Conservation (phyloP, 2,329 filamentous ascomycete species). For the Scolecobasidium constrictum region DNA sequence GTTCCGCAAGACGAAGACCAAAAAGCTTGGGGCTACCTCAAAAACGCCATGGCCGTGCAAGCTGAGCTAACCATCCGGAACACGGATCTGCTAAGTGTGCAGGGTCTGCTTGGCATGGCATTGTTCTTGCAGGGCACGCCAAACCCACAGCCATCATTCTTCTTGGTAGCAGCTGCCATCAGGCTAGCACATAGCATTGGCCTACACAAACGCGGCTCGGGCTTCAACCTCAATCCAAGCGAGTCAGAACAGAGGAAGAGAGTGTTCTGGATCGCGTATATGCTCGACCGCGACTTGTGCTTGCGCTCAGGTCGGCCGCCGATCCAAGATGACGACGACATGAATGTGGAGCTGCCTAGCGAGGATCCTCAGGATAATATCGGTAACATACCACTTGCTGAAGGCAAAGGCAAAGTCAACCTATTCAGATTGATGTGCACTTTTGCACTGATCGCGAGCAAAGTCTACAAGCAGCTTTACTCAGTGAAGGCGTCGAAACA, state of each 20-base stretch:
- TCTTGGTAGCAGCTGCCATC: constrained; percentile 83
- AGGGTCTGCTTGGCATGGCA: constrained; percentile 86
- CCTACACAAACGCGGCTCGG: constrained; percentile 83
- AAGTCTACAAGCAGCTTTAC: constrained; percentile 87
- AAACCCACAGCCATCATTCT: constrained; percentile 88
- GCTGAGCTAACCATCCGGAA: constrained; percentile 92
- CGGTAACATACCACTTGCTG: constrained; percentile 81
- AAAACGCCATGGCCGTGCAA: constrained; percentile 91
- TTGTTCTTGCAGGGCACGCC: constrained; percentile 93
- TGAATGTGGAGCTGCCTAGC: constrained; percentile 93
- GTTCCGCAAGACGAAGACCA: constrained; percentile 85
- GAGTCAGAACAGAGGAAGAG: constrained; percentile 85
- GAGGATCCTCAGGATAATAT: constrained; percentile 86
- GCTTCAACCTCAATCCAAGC: constrained; percentile 85
- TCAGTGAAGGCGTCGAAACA: constrained; percentile 87
- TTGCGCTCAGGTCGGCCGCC: constrained; percentile 61
- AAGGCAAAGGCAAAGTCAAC: constrained; percentile 88
- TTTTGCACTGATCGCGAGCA: constrained; percentile 83
- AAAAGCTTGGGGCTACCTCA: constrained; percentile 90
- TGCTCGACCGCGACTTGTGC: constrained; percentile 64
- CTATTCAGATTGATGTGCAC: constrained; percentile 88
- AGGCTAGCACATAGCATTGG: constrained; percentile 88
- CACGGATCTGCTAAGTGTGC: constrained; percentile 87
- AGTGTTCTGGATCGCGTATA: constrained; percentile 68
- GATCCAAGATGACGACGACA: constrained; percentile 67